Conservation (phyloP, 371 early-diverging fungal species). For the Lichtheimia ornata region DNA sequence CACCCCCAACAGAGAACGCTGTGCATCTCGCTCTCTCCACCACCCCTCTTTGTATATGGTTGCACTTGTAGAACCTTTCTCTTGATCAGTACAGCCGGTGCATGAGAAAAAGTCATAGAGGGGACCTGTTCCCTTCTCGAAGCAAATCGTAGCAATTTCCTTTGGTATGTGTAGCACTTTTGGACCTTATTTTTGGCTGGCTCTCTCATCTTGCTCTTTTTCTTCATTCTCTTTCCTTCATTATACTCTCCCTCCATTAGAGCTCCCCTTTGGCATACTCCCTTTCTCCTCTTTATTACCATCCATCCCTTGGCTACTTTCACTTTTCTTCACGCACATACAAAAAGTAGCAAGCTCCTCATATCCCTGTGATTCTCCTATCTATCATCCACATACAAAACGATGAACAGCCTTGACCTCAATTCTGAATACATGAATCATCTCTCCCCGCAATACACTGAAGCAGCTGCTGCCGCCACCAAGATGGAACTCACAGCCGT, state of each 20-base stretch:
- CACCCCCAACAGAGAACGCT: background rate
- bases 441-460: constrained; percentile 24
- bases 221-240: constrained; percentile 5
- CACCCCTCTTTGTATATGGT: too few relatives aligned
- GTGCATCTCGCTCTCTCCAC: too few relatives aligned
- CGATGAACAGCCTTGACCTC: constrained; percentile 13
- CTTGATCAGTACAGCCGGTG: constrained; percentile 4
- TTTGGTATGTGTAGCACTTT: constrained; percentile 6
- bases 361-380: background rate
- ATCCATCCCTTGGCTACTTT: constrained; percentile 4
- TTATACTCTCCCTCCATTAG: background rate
- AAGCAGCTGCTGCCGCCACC: constrained; percentile 1
- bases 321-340: constrained; percentile 1
- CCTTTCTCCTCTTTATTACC: background rate
- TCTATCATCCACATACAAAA: constrained; percentile 2
- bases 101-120: constrained; percentile 10
- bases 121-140: constrained; percentile 1
- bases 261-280: constrained; percentile 1
- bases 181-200: too few relatives aligned
- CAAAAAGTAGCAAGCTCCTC: constrained; percentile 3
- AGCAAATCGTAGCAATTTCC: constrained; percentile 4
- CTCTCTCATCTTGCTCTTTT: constrained; percentile 4
- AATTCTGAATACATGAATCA: constrained; percentile 38
- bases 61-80: constrained; percentile 1
- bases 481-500: background rate